Evolutionary conservation across 129 eudicot genomes (phyloP).

Genomic region (Flaveria ramosissima): DNA sequence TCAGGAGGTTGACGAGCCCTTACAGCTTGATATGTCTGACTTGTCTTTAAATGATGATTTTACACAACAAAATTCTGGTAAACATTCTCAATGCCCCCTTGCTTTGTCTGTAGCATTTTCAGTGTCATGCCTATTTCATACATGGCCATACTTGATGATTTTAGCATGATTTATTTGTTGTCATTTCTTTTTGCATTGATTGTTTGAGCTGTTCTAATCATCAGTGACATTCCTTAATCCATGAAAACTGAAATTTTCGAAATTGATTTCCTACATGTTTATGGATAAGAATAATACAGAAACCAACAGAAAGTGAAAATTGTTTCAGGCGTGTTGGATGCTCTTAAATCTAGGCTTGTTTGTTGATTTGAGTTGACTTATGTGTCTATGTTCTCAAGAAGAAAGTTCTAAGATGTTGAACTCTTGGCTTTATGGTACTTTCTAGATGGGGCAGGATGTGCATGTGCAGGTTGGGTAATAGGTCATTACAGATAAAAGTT

Average conservation of each 20-base stretch:
- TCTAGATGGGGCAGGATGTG: background rate
- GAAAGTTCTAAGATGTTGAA: background rate
- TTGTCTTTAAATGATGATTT: conserved; percentile 71
- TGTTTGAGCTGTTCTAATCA: background rate
- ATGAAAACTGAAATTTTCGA: conserved; percentile 8
- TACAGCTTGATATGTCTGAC: conserved; percentile 85
- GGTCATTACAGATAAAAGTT: background rate
- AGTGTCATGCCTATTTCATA: background rate
- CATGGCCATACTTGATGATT: background rate
- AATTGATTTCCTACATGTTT: background rate
- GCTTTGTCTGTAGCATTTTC: background rate
- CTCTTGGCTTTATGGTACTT: background rate
- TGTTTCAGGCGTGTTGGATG: conserved; percentile 6
- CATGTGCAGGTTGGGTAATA: background rate
- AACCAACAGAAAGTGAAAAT: background rate
- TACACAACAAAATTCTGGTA: conserved; percentile 61
- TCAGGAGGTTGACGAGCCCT: conserved; percentile 97
- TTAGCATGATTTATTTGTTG: background rate
- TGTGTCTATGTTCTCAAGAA: conserved; percentile 1
- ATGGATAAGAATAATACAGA: conserved; percentile 11
- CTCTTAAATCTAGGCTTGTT: background rate
- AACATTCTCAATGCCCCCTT: conserved; percentile 12
- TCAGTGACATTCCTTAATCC: background rate
- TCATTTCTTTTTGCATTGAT: background rate
- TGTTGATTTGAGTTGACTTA: background rate